phyloP scores from a whole-genome alignment of 768 basidiomycete genomes.

The Rhodotorula kratochvilovae region DNA sequence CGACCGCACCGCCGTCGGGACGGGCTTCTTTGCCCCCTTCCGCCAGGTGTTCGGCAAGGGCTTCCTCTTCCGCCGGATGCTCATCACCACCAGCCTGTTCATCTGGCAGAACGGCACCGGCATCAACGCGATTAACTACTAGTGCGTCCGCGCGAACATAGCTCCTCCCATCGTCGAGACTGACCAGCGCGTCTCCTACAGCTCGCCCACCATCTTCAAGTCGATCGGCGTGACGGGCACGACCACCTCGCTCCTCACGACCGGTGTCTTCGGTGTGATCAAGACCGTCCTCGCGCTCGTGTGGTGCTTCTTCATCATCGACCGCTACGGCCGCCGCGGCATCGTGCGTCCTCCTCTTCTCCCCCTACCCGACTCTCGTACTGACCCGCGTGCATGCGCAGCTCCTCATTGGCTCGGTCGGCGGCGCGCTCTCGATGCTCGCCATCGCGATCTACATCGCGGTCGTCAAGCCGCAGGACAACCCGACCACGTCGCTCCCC shows the following conservation, averaged over 20 bases:
- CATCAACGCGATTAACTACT: constrained; percentile 40
- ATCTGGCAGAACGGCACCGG: constrained; percentile 53
- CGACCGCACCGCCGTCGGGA: constrained; percentile 32
- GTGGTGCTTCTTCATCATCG: constrained; percentile 46
- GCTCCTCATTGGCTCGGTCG: constrained; percentile 52
- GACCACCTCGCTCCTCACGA: constrained; percentile 39
- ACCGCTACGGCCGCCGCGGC: constrained; percentile 34
- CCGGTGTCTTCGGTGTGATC: constrained; percentile 56
- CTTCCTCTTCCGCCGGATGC: constrained; percentile 46
- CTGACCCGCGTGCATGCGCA: constrained; percentile 49
- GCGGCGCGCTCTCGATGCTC: constrained; percentile 52
- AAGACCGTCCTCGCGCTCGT: constrained; percentile 49
- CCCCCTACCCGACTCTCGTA: constrained; percentile 44
- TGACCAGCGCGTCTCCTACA: too few species aligned
- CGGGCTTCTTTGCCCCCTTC: constrained; percentile 38
- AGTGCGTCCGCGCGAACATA: too few species aligned
- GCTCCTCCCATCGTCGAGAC: too few species aligned
- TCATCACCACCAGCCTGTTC: constrained; percentile 51
- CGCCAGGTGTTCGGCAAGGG: constrained; percentile 25
- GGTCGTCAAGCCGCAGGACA: constrained; percentile 9
- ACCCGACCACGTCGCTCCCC: constrained; percentile 32
- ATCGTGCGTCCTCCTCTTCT: constrained; percentile 14
- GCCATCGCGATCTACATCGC: constrained; percentile 46
- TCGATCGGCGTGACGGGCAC: constrained; percentile 47
- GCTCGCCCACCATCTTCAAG: constrained; percentile 52